phyloP scores from a whole-genome alignment of 208 protist species.

The Leptomonas pyrrhocoris region DNA sequence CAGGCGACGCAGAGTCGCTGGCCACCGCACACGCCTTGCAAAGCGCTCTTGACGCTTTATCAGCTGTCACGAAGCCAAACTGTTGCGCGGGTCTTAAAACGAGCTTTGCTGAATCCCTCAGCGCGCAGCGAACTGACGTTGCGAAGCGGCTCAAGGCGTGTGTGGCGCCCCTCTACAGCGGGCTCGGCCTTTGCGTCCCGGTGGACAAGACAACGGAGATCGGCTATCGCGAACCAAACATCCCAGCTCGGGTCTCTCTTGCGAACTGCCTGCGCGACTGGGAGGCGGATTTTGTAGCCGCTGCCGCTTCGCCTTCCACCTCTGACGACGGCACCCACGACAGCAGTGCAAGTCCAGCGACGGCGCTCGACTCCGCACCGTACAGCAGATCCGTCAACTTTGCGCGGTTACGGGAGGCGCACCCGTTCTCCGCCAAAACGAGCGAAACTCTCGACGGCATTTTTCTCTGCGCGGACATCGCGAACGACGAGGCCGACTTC shows the following conservation, averaged over 20 bases:
- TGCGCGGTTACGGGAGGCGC: neutral
- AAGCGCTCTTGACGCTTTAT: neutral
- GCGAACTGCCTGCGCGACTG: slow-evolving; percentile 19
- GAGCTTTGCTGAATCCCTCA: neutral
- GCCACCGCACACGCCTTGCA: neutral
- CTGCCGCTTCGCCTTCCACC: neutral
- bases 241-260: slow-evolving; percentile 10
- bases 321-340: neutral
- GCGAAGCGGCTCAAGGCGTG: neutral
- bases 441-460: slow-evolving; percentile 34
- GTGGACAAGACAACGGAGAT: slow-evolving; percentile 41
- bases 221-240: slow-evolving; percentile 42
- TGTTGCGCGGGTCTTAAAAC: neutral
- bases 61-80: neutral
- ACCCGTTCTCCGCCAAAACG: slow-evolving; percentile 13
- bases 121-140: neutral
- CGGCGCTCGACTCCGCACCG: neutral
- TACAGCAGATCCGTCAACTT: neutral
- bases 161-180: slow-evolving; percentile 27
- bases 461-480: slow-evolving; percentile 50
- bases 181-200: slow-evolving; percentile 42
- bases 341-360: neutral
- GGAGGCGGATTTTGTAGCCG: slow-evolving; percentile 21
- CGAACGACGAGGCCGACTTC: slow-evolving; percentile 64
- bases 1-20: neutral